phyloP scores from a whole-genome alignment of 2,329 filamentous ascomycete species.

The Fusarium bulbicola region DNA sequence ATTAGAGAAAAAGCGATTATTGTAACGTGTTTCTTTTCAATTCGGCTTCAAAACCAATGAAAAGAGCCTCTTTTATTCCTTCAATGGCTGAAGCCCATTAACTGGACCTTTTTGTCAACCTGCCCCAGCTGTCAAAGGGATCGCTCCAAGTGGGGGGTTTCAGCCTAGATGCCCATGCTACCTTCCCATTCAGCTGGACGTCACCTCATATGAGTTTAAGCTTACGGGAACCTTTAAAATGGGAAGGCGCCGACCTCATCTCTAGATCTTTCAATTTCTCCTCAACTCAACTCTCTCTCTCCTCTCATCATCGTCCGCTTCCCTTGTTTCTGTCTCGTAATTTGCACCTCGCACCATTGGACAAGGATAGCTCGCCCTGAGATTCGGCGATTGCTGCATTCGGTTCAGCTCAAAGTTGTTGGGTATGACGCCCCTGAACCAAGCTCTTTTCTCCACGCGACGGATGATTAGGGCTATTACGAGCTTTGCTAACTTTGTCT shows the following conservation, averaged over 20 bases:
- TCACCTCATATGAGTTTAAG: constrained; percentile 14
- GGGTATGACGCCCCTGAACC: constrained; percentile 36
- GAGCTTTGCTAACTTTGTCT: constrained; percentile 22
- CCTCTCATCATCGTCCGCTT: not conserved
- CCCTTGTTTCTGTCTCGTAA: not conserved
- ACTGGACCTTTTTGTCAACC: not conserved
- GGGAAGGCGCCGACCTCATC: constrained; percentile 19
- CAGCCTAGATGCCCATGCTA: constrained; percentile 25
- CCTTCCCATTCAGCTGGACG: constrained; percentile 26
- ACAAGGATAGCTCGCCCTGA: constrained; percentile 21
- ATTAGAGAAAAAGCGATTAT: fast-evolving
- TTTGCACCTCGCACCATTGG: constrained; percentile 10
- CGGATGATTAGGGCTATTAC: not conserved
- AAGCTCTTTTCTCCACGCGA: constrained; percentile 2
- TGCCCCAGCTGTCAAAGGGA: not conserved
- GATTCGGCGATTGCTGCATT: constrained; percentile 41
- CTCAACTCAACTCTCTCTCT: not conserved
- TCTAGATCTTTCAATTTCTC: not conserved
- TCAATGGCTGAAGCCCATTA: fast-evolving
- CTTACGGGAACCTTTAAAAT: constrained; percentile 21
- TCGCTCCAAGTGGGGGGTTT: constrained; percentile 25
- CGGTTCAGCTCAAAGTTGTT: constrained; percentile 21
- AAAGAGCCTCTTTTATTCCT: too few relatives aligned
- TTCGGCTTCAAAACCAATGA: too few relatives aligned
- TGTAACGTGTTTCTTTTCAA: fast-evolving